A percentile compares a stretch with the other conserved stretches of the same genome.
Conservation (phyloP, 2,329 filamentous ascomycete genomes). For the Aschersonia sp. region DNA sequence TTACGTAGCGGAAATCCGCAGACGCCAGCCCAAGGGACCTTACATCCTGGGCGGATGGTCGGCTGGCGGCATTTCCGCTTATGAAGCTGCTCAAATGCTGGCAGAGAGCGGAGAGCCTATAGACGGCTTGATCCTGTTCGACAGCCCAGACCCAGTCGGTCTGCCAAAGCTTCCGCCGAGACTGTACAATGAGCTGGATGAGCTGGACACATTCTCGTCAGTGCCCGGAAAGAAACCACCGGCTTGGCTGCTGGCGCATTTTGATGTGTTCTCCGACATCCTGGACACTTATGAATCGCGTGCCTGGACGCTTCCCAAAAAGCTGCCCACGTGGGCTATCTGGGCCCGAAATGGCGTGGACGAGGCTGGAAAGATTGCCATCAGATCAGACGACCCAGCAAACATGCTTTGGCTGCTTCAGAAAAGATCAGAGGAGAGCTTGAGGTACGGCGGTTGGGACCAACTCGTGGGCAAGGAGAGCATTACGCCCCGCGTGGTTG, state of each 20-base stretch:
- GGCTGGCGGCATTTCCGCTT: slow-evolving; percentile 1
- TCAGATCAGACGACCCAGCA: not conserved
- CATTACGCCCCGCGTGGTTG: not conserved
- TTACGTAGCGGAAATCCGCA: slow-evolving; percentile 4
- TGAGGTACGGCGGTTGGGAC: not conserved
- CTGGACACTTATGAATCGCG: not conserved
- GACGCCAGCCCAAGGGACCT: slow-evolving; percentile 3
- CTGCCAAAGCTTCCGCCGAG: not conserved
- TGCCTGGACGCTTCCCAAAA: not conserved
- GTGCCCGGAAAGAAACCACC: not conserved
- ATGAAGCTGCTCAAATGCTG: not conserved
- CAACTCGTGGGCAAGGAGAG: not conserved
- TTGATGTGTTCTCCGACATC: not conserved
- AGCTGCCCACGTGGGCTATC: not conserved
- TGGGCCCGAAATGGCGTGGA: not conserved
- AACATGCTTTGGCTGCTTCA: not conserved
- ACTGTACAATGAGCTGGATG: not conserved
- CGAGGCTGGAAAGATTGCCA: not conserved
- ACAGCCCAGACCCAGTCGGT: not conserved
- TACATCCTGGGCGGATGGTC: slow-evolving; percentile 1
- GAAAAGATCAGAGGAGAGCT: not conserved
- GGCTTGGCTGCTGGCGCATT: slow-evolving; percentile 1
- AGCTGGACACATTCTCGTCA: not conserved
- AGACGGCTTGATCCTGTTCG: not conserved
- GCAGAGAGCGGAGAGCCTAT: not conserved